Conservation (phyloP, 805 yeast genomes). For the Torulaspora gathmanii region DNA sequence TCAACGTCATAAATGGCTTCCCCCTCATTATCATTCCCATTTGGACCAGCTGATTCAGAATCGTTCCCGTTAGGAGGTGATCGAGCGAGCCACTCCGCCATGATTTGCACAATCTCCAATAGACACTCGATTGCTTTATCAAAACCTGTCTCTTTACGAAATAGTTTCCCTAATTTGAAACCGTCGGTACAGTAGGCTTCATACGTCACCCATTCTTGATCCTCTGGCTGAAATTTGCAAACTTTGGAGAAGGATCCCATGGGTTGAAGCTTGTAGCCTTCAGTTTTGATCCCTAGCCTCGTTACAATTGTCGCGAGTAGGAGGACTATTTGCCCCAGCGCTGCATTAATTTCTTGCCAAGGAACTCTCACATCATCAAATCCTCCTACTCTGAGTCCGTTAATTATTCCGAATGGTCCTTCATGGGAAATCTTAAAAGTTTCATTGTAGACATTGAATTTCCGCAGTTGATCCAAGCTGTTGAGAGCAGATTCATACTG, state of each 20-base stretch:
- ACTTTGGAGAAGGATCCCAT: slow-evolving; percentile 81
- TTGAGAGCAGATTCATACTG: slow-evolving; percentile 57
- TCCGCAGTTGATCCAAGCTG: slow-evolving; percentile 65
- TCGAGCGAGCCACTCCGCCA: slow-evolving; percentile 26
- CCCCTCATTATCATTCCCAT: slow-evolving; percentile 3
- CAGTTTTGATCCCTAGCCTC: slow-evolving; percentile 50
- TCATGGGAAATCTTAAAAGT: slow-evolving; percentile 80
- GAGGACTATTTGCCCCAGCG: slow-evolving; percentile 77
- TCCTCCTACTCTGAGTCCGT: slow-evolving; percentile 77
- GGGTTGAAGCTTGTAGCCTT: slow-evolving; percentile 65
- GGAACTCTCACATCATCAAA: slow-evolving; percentile 57
- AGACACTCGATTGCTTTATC: slow-evolving; percentile 81
- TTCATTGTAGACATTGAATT: slow-evolving; percentile 76
- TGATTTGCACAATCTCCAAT: slow-evolving; percentile 38
- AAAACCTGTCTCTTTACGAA: slow-evolving; percentile 59
- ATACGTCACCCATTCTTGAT: slow-evolving; percentile 42
- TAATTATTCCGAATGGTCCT: slow-evolving; percentile 82
- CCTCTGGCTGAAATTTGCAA: slow-evolving; percentile 39
- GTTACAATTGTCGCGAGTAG: slow-evolving; percentile 60
- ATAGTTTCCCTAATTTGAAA: slow-evolving; percentile 65
- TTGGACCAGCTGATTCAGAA: slow-evolving; percentile 36
- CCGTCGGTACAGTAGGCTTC: slow-evolving; percentile 65
- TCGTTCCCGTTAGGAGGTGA: slow-evolving; percentile 31
- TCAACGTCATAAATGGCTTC: slow-evolving; percentile 32
- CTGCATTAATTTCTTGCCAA: slow-evolving; percentile 90